These are phyloP conservation scores for Pseudocercospora fuligena DNA, from an alignment of 2,329 filamentous ascomycete species.

Conservation along the genomic window DNA sequence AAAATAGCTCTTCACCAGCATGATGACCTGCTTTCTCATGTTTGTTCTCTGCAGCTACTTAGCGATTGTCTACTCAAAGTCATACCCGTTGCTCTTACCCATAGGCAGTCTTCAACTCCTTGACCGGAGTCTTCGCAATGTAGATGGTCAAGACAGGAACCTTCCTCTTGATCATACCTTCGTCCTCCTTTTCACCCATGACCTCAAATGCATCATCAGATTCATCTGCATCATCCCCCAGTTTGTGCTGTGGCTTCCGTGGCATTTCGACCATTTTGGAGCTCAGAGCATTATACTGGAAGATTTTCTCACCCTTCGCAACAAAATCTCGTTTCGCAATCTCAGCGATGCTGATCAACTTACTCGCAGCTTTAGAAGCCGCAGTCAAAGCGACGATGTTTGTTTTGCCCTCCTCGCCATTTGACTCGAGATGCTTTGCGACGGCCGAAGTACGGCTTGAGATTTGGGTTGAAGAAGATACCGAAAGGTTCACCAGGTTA, in stretches of 20 bases:
- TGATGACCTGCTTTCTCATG: too few species aligned
- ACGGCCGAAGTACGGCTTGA: slow-evolving; percentile 37
- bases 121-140: slow-evolving; percentile 59
- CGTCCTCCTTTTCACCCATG: slow-evolving; percentile 44
- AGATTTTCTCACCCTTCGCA: slow-evolving; percentile 53
- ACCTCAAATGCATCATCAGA: slow-evolving; percentile 38
- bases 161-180: slow-evolving; percentile 54
- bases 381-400: slow-evolving; percentile 49
- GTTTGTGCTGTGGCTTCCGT: slow-evolving; percentile 15
- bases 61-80: neutral
- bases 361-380: slow-evolving; percentile 55
- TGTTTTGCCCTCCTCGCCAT: slow-evolving; percentile 25
- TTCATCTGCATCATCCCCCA: slow-evolving; percentile 23
- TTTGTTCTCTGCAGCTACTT: neutral
- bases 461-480: slow-evolving; percentile 39
- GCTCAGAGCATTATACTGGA: slow-evolving; percentile 41
- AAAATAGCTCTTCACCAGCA: too few species aligned
- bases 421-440: slow-evolving; percentile 28
- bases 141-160: slow-evolving; percentile 65
- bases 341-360: slow-evolving; percentile 71
- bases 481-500: slow-evolving; percentile 32
- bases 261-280: slow-evolving; percentile 34
- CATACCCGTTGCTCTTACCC: slow-evolving; percentile 40
- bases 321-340: slow-evolving; percentile 53
- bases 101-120: slow-evolving; percentile 58